Conservation (phyloP, 371 early-diverging fungal genomes). For the Mortierella sp. region DNA sequence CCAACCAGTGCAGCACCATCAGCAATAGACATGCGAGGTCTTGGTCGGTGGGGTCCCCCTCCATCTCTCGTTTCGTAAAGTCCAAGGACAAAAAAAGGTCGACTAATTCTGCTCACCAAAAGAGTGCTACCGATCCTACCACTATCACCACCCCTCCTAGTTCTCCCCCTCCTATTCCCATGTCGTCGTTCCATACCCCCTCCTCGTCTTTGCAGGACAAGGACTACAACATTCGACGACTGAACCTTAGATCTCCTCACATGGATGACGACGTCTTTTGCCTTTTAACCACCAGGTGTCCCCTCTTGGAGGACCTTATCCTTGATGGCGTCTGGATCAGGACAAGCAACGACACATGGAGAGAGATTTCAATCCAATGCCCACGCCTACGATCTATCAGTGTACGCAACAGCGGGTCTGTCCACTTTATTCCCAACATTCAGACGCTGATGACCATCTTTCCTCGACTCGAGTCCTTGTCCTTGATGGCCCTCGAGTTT, state of each 20-base stretch:
- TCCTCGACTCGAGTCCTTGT: constrained; percentile 13
- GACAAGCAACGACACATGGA: constrained; percentile 15
- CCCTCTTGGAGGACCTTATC: constrained; percentile 21
- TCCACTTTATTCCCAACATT: constrained; percentile 8
- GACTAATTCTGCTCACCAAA: not conserved
- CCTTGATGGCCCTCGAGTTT: constrained; percentile 9
- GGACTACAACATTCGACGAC: constrained; percentile 11
- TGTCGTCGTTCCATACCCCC: not conserved
- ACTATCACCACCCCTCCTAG: not conserved
- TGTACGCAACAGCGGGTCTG: constrained; percentile 13
- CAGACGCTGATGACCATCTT: constrained; percentile 11
- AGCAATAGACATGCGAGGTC: constrained; percentile 6
- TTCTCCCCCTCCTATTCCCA: too few relatives aligned
- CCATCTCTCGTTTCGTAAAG: not conserved
- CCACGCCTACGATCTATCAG: constrained; percentile 6
- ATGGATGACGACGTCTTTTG: constrained; percentile 25
- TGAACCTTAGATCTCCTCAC: constrained; percentile 10
- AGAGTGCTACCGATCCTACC: not conserved
- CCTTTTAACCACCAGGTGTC: constrained; percentile 5
- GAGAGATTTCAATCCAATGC: constrained; percentile 11
- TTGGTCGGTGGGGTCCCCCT: not conserved
- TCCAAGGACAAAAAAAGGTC: not conserved
- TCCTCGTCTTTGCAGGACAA: not conserved
- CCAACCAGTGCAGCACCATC: too few relatives aligned
- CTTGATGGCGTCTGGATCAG: constrained; percentile 23